These are phyloP conservation scores for Calycina marina DNA, from an alignment of 2,329 filamentous ascomycete genomes.

Conservation along the genomic window DNA sequence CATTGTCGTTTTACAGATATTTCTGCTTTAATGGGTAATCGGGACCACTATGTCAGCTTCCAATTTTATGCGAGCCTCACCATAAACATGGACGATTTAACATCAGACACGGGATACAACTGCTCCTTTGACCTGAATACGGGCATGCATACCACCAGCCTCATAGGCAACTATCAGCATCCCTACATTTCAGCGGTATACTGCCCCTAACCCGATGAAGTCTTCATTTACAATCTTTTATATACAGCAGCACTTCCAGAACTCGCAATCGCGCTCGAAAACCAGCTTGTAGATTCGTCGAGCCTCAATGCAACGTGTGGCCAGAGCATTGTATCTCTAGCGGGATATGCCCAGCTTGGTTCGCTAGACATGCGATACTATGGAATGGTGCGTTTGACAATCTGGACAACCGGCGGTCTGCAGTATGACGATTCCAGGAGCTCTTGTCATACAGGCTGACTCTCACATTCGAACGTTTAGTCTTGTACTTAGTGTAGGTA, in stretches of 20 bases:
- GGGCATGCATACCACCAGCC: conserved; percentile 26
- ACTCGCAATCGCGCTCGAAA: conserved; percentile 28
- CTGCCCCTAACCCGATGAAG: conserved; percentile 30
- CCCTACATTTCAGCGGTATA: conserved; percentile 25
- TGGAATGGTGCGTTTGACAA: conserved; percentile 23
- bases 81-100: conserved; percentile 24
- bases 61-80: conserved; percentile 32
- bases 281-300: conserved; percentile 26
- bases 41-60: conserved; percentile 30
- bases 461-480: conserved; percentile 18
- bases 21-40: conserved; percentile 25
- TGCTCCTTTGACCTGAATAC: conserved; percentile 29
- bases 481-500: conserved; percentile 30
- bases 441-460: conserved; percentile 19
- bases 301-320: no score
- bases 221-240: conserved; percentile 19
- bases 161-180: conserved; percentile 22
- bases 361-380: conserved; percentile 32
- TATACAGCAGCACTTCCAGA: conserved; percentile 23
- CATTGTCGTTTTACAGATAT: conserved; percentile 18
- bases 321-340: no score
- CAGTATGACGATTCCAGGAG: conserved; percentile 15
- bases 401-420: no score
- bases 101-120: conserved; percentile 23
- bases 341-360: no score